Base-by-base conservation (phyloP, 2,329 filamentous ascomycete species). In the Calonectria leucothoes region DNA sequence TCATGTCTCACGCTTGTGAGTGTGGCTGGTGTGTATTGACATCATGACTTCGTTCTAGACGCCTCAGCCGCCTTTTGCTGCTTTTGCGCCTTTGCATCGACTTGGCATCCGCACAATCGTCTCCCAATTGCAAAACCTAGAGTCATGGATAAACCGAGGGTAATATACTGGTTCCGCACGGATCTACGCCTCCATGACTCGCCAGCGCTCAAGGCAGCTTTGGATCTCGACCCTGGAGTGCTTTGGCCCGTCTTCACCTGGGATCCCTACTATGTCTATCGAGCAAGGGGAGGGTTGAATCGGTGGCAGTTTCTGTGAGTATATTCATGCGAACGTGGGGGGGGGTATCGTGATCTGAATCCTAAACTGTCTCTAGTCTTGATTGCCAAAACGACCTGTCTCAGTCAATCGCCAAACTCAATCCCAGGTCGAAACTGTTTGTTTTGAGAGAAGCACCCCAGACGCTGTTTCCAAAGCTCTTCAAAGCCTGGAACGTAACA, bases 191-290 rank as follows among this genome's bases (percentile, higher is more conserved):
- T 96, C 3, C 93, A 95, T 83, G 94, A 95, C 82, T 95, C 93
- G 0, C 93, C 93, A 11, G 93, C 93, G 1, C 86, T 96, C 31
- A 89, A 92, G 81, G 93, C 93, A 2, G 94, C 94, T 0, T 84
- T 96, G 10, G 92, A 93, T 71, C 87, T 95, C 8, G 87, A 93
- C 0, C 93, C 94, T 1, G 89, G 89, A 66, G 91, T 89, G 25
- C 85, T 96, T 31, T 95, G 93, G 86, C 94, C 93, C 0, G 89
- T 95, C 57, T 96, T 94, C 88, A 94, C 92, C 1, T 96, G 93
- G 93, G 94, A 95, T 81, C 93, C 93, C 70, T 93, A 95, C 82
- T 95, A 95, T 81, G 93, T 95, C 31, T 95, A 95, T 81, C 89
- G 89, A 37, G 91, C 92, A 1, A 89, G 93, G 71, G 93, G 93